phyloP scores from a whole-genome alignment of 176 grass and related monocot species.

The Hordeum marinum region DNA sequence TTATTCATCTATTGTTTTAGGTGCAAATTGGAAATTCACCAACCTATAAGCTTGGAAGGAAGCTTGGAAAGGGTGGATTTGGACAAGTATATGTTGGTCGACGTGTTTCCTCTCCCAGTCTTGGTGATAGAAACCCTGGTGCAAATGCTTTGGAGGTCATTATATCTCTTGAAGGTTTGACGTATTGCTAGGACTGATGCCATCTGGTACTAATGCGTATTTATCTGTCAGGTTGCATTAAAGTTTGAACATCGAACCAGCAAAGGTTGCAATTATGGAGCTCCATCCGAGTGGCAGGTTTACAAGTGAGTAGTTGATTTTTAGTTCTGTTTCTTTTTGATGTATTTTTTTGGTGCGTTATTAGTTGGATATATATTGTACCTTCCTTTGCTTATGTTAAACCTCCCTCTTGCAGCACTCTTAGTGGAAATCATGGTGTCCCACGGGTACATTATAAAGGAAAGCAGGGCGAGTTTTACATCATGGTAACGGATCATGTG shows the following conservation, averaged over 20 bases:
- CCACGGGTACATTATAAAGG: constrained; percentile 96
- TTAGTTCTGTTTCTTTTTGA: neutral
- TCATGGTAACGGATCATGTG: constrained; percentile 49
- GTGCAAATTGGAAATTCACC: constrained; percentile 80
- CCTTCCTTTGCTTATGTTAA: constrained; percentile 14
- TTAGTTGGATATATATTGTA: constrained; percentile 1
- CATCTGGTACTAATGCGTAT: neutral
- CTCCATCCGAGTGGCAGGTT: constrained; percentile 96
- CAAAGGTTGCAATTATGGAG: constrained; percentile 86
- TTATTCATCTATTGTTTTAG: constrained; percentile 24
- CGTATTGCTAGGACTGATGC: constrained; percentile 19
- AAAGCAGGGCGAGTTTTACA: constrained; percentile 71
- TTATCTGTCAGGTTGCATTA: constrained; percentile 65
- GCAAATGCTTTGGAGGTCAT: constrained; percentile 76
- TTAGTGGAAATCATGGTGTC: constrained; percentile 91
- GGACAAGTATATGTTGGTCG: constrained; percentile 91
- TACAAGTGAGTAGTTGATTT: constrained; percentile 61
- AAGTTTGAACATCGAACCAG: constrained; percentile 96
- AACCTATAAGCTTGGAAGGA: constrained; percentile 80
- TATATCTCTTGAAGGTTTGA: constrained; percentile 25
- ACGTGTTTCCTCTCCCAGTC: constrained; percentile 52
- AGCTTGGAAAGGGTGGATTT: constrained; percentile 97
- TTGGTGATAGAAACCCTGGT: constrained; percentile 48
- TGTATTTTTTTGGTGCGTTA: constrained; percentile 2
- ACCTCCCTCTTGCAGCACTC: constrained; percentile 54